Percentiles rank a stretch among this genome's conserved stretches.
Conservation (phyloP, 305 asterid genomes). For the Rubia tinctorum region DNA sequence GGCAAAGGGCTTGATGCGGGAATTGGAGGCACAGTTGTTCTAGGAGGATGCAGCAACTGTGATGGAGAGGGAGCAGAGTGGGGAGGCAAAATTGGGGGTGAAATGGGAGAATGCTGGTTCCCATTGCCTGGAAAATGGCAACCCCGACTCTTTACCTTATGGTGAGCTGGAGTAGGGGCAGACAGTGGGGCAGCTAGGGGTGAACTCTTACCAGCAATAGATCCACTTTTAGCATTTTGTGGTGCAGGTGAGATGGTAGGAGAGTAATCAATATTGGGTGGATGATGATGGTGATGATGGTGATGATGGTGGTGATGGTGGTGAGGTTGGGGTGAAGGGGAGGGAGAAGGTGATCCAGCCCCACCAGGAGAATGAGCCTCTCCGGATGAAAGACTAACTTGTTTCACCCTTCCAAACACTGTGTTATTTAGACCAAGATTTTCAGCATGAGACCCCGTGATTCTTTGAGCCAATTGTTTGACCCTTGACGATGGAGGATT, state of each 20-base stretch:
- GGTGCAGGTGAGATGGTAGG: conserved; percentile 77
- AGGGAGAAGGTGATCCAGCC: conserved; percentile 41
- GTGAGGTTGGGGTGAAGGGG: conserved; percentile 41
- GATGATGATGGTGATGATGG: conserved; percentile 48
- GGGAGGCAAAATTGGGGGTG: conserved; percentile 55
- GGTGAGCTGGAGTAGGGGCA: conserved; percentile 39
- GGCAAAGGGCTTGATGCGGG: conserved; percentile 55
- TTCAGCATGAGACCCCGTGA: conserved; percentile 58
- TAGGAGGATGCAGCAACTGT: conserved; percentile 22
- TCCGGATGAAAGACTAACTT: conserved; percentile 77
- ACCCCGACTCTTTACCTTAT: conserved; percentile 48
- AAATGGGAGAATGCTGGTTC: conserved; percentile 40
- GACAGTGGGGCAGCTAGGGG: conserved; percentile 38
- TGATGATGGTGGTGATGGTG: conserved; percentile 39
- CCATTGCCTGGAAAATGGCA: conserved; percentile 55
- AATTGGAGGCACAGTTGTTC: conserved; percentile 31
- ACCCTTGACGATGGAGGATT: conserved; percentile 59
- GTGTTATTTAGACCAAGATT: conserved; percentile 93
- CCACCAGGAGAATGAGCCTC: conserved; percentile 60
- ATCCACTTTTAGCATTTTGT: conserved; percentile 25
- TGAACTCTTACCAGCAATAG: conserved; percentile 31
- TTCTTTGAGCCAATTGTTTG: conserved; percentile 84
- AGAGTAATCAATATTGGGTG: conserved; percentile 30
- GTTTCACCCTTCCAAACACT: conserved; percentile 89
- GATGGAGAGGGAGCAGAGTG: conserved; percentile 45